Conservation (phyloP, 805 yeast species). For the Nakazawaea anatomiae region DNA sequence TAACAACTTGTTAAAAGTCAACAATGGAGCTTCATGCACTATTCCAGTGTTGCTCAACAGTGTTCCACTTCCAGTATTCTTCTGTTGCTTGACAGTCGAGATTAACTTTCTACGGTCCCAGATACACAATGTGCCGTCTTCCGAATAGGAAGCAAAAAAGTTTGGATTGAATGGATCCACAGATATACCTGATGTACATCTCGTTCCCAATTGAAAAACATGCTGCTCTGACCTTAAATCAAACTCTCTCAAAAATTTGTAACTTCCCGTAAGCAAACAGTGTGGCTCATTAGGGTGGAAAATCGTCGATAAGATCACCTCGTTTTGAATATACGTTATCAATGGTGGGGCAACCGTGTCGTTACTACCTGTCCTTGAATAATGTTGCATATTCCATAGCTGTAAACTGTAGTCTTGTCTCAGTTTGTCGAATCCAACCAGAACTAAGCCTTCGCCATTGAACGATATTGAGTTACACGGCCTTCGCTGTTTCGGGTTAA, state of each 20-base stretch:
- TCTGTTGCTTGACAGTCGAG: constrained; percentile 12
- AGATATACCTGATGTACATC: constrained; percentile 61
- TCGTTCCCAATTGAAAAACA: constrained; percentile 67
- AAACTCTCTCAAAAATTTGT: constrained; percentile 71
- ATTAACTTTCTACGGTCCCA: constrained; percentile 71
- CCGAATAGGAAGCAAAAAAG: constrained; percentile 70
- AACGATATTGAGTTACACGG: constrained; percentile 75
- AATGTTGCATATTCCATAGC: constrained; percentile 73
- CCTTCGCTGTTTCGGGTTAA: constrained; percentile 60
- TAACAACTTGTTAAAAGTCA: constrained; percentile 55
- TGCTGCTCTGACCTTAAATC: constrained; percentile 67
- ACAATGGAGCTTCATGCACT: constrained; percentile 46
- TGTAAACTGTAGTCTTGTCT: constrained; percentile 72
- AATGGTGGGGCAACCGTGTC: constrained; percentile 50
- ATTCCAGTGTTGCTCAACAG: constrained; percentile 13
- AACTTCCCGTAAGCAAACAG: constrained; percentile 64
- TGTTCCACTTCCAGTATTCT: constrained; percentile 15
- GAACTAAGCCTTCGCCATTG: constrained; percentile 58
- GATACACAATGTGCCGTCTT: constrained; percentile 77
- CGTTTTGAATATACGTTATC: constrained; percentile 61
- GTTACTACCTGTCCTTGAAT: constrained; percentile 37
- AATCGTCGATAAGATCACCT: constrained; percentile 61
- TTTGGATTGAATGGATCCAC: constrained; percentile 64
- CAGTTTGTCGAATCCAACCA: constrained; percentile 74
- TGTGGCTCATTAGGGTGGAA: constrained; percentile 56